Base-by-base conservation (phyloP, 163 green algal genomes). In the Chlamydomonas reinhardtii region DNA sequence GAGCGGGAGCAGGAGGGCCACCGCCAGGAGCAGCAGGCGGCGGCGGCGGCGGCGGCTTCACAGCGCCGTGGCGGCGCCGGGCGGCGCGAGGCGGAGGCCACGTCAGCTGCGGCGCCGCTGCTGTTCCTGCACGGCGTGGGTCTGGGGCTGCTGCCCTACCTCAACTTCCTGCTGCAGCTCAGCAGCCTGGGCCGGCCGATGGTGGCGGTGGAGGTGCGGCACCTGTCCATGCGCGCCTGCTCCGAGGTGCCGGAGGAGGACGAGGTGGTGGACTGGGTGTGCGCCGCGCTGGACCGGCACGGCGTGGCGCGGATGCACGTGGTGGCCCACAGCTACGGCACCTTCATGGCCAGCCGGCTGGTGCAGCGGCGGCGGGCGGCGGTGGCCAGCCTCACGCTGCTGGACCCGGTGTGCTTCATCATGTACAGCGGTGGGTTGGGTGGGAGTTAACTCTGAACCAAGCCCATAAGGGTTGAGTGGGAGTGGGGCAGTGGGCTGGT, bases 341-440 rank as follows among this genome's bases (percentile, higher is more conserved):
- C 92, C 34, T 90, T 93, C 66, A 86, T 94, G 39, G 88, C 92
- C 2, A 90, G 85, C 12, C 88, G 91, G 31, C 77, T 95, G 39
- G 73, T 94, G 86, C 91, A 94, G 78, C 68, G 87, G 56, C 48
- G 83, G 16, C 54, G 76, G n/a, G 25, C 68, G 11, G 25, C 56
- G 71, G 89, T 94, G 48, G 65, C 76, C 35, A 89, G 88, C 48
- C 70, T 91, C n/a, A 88, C 73, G 34, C 83, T 95, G 31, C 83
- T 95, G 22, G 92, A 95, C 86, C 92, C 92, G 34, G 92, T 94
- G 43, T 92, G 82, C 76, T 93, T 95, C 74, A 69, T 66, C 79
- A 94, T 92, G 90, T 92, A 73, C 24, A 31, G 17, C 56, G 48
- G 48, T 56, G 48, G 9, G 48, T 54, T 54, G 48, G 48, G 48